A percentile compares a stretch with the other conserved stretches of the same genome.
Evolutionary conservation across 306 rosid species (phyloP).

Genomic region (Rosa multiflora): DNA sequence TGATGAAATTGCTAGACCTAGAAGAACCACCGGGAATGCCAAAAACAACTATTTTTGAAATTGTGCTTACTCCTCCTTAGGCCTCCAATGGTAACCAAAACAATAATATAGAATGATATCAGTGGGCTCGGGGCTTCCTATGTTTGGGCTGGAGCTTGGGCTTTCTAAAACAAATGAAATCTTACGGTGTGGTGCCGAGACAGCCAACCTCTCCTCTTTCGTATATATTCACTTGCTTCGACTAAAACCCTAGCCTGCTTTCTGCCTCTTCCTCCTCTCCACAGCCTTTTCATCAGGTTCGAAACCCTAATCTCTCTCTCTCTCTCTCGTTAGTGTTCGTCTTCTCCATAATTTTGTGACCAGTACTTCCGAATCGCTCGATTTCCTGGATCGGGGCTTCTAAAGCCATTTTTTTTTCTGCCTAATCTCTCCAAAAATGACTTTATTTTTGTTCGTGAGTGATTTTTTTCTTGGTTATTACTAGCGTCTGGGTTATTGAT

Average conservation of each 20-base stretch:
- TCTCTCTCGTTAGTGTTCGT: not conserved
- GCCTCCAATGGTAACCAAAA: too few species aligned
- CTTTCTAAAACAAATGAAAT: not conserved
- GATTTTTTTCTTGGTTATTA: not conserved
- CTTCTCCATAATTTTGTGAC: not conserved
- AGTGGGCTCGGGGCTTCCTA: not conserved
- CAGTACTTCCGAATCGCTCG: not conserved
- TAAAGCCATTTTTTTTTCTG: too few species aligned
- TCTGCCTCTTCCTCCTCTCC: not conserved
- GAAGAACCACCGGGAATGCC: too few species aligned
- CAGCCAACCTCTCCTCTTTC: not conserved
- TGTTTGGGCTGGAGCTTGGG: not conserved
- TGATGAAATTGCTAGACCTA: too few species aligned
- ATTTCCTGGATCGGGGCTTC: not conserved
- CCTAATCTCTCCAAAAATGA: not conserved
- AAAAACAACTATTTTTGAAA: too few species aligned
- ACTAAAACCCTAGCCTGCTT: constrained; percentile 22
- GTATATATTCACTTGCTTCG: not conserved
- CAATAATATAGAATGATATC: too few species aligned
- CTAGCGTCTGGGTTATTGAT: not conserved
- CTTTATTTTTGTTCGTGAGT: not conserved
- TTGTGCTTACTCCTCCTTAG: too few species aligned
- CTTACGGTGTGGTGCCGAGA: constrained; percentile 3
- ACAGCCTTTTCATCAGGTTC: constrained; percentile 3
- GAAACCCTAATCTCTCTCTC: not conserved